phyloP scores from a whole-genome alignment of 1,284 basidiomycete species.

The Tylopilus orsonianus region DNA sequence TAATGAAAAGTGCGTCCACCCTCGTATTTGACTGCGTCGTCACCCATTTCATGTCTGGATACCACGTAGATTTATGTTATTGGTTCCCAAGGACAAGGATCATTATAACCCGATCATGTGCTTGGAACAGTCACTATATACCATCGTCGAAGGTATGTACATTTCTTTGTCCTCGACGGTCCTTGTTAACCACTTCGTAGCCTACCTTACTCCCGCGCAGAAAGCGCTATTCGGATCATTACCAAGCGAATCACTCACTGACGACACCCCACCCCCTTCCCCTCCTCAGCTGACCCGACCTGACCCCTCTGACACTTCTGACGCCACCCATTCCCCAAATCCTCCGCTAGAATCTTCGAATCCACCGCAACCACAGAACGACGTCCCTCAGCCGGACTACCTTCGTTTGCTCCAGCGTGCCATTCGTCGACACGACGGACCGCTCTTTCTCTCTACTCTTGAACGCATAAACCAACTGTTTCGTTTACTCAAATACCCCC shows the following conservation, averaged over 20 bases:
- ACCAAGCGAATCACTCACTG: constrained; percentile 46
- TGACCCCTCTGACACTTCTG: constrained; percentile 24
- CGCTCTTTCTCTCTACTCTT: constrained; percentile 63
- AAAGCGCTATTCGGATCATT: constrained; percentile 63
- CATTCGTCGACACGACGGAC: constrained; percentile 62
- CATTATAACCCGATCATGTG: constrained; percentile 79
- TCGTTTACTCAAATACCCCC: constrained; percentile 61
- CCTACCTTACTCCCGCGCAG: constrained; percentile 64
- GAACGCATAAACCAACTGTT: constrained; percentile 57
- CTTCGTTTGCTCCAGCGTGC: constrained; percentile 64
- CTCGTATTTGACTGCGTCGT: neutral
- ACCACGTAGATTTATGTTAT: constrained; percentile 58
- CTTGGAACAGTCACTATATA: constrained; percentile 62
- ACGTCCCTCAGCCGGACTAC: constrained; percentile 38
- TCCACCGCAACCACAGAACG: constrained; percentile 5
- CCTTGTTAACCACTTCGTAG: constrained; percentile 39
- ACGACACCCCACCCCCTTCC: constrained; percentile 38
- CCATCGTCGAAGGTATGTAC: constrained; percentile 63
- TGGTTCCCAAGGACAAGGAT: constrained; percentile 74
- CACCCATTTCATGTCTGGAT: constrained; percentile 1
- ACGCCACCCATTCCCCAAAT: constrained; percentile 15
- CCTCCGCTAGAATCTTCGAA: constrained; percentile 20
- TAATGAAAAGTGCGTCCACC: constrained; percentile 48
- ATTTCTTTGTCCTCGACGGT: neutral
- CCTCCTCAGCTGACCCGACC: constrained; percentile 39